Evolutionary conservation across 495 filamentous ascomycete species (phyloP), one percentile per base, ranked within the genome.

Genomic region (Pseudotulostoma volvatum): DNA sequence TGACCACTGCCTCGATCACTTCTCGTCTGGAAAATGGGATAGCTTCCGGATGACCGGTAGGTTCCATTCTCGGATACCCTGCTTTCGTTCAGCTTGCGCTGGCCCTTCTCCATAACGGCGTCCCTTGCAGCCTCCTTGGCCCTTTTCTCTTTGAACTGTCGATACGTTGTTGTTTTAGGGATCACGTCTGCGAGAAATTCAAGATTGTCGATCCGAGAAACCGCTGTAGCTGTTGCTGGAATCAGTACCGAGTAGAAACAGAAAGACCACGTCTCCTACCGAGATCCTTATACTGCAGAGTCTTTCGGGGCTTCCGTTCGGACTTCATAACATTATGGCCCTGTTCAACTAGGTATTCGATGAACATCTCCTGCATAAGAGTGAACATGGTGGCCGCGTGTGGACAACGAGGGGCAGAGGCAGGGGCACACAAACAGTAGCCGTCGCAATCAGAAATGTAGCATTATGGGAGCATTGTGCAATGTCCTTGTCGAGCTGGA

Each of bases 281-380:
- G 11, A 96, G 66, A 57, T 97, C 90, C 55, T 81, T 85, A 68
- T 97, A 97, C 56, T 96, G 92, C 46, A 97, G 77, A 40, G 87
- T 93, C 45, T 88, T 77, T 30, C 90, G 72, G 18, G 87, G 88
- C 57, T 95, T 95, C 39, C 79, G 69, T 54, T 95, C 90, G 3
- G 83, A 70, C 44, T 85, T 86, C 41, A 90, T 81, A 53, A 93
- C 81, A 50, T 84, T 85, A 48, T 93, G 73, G 18, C 74, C 81
- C 60, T 93, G 82, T 42, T 77, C 73, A 18, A 84, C 77, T 23
- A 97, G 70, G 53, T 95, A 78, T 52, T 93, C 84, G 44, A 97
- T 81, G 68, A 97, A 97, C 76, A 94, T 77, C 59, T 96, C 90
- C 81, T 92, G 42, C 16, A 20, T n/a, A 32, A 4, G 19, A 37